Evolutionary conservation across 257 asterid species (phyloP).

Genomic region (Solanum chilense): DNA sequence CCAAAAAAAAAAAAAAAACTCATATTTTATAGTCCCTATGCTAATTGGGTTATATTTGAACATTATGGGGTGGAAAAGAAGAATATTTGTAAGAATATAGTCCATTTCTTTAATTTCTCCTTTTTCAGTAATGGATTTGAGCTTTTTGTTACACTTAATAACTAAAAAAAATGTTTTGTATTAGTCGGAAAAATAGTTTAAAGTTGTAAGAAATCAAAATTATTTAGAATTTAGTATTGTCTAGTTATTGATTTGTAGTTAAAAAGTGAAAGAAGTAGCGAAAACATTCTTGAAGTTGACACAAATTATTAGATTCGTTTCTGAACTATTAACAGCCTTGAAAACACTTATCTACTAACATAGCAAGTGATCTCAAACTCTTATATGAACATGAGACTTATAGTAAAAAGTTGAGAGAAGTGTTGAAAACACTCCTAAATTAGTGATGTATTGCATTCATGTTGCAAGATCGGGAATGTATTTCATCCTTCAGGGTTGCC

Average conservation of each 20-base stretch:
- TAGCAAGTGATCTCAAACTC: not conserved
- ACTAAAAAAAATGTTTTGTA: not conserved
- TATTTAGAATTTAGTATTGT: not conserved
- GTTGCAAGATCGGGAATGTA: not conserved
- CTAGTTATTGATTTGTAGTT: not conserved
- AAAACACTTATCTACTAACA: no score
- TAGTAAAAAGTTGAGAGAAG: not conserved
- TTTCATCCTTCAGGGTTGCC: no score
- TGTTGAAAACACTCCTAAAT: not conserved
- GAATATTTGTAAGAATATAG: not conserved
- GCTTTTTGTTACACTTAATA: slow-evolving; percentile 4
- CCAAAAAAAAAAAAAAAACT: not conserved
- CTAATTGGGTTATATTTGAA: not conserved
- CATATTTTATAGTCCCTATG: slow-evolving; percentile 6
- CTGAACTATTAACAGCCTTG: not conserved
- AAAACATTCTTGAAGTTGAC: accelerated
- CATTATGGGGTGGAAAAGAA: not conserved
- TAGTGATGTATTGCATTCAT: not conserved
- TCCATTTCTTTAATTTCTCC: not conserved
- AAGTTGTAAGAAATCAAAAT: not conserved
- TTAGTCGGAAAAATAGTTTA: not conserved
- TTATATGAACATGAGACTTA: no score
- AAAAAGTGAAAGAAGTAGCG: not conserved
- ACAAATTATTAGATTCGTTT: no score
- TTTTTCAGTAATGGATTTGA: slow-evolving; percentile 3